Base-by-base conservation (phyloP, 352 stramenopile genomes). In the Phytophthora tubulina region DNA sequence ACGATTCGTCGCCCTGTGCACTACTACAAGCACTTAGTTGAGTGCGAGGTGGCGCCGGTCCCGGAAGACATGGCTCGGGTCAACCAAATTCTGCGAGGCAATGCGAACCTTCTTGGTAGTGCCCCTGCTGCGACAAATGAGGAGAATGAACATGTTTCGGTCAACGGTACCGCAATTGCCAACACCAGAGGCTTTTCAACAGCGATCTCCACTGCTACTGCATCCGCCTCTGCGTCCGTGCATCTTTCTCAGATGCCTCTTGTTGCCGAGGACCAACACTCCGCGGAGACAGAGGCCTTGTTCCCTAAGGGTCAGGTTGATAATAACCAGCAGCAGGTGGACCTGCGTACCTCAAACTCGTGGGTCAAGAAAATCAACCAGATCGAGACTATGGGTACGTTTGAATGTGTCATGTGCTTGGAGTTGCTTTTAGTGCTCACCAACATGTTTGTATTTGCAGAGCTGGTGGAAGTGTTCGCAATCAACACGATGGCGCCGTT, bases 401-500 rank as follows among this genome's bases (percentile, higher is more conserved):
- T 27, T 31, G 7, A 32, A 33, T 56, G 36, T 17, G 5, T 61
- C 11, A 4, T 14, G 27, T 8, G 7, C 17, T 30, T 50, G 21
- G 3, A 9, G 4, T 36, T 68, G 9, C 1, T 41, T 14, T 53
- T 42, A 2, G 32, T 64, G 3, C 36, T 65, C 14, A 60, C 39
- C 4, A 32, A 42, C 39, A 44, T 44, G 54, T 10, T 64, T 33
- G 55, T 69, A 11, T 31, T 45, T 60, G 11, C 58, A 92, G 88
- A 96, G 51, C 74, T 93, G 33, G 85, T 89, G 14, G 86, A 96
- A 68, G 85, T 93, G 39, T 92, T 96, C 65, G 86, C 86, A n/a
- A 94, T 99, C 48, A 99, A 98, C 80, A 90, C 93, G 21, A 95
- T 98, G 76, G 91, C 94, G 32, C 95, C 94, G 31, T 98, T 98